Percentiles rank a stretch among this genome's conserved stretches.
Conservation (phyloP, 2,329 filamentous ascomycete genomes). For the Ophiostoma ulmi region DNA sequence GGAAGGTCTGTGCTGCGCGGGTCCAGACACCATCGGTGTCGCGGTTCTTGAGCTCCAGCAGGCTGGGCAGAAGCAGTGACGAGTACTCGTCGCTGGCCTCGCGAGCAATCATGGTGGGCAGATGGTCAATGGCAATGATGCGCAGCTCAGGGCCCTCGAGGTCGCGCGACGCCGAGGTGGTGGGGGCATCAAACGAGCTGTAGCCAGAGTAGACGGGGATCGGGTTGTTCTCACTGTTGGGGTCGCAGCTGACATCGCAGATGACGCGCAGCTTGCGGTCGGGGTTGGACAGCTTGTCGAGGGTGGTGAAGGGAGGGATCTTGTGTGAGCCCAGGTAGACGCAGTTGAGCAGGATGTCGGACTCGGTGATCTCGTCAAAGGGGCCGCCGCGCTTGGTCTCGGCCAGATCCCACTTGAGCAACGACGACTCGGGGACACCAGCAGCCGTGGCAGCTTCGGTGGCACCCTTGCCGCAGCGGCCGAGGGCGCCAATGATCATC, state of each 20-base stretch:
- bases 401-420: slow-evolving; percentile 66
- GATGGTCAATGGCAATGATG: slow-evolving; percentile 84
- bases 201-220: slow-evolving; percentile 79
- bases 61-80: slow-evolving; percentile 67
- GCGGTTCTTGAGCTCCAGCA: slow-evolving; percentile 73
- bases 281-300: slow-evolving; percentile 60
- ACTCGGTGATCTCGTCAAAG: slow-evolving; percentile 71
- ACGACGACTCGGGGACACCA: slow-evolving; percentile 64
- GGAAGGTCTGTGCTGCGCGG: slow-evolving; percentile 76
- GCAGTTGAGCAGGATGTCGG: slow-evolving; percentile 77
- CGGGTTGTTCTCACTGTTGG: slow-evolving; percentile 56
- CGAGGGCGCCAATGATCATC: slow-evolving; percentile 79
- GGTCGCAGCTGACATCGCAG: slow-evolving; percentile 73
- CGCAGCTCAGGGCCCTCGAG: slow-evolving; percentile 54
- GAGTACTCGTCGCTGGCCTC: slow-evolving; percentile 84
- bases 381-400: slow-evolving; percentile 74
- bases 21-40: slow-evolving; percentile 72
- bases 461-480: slow-evolving; percentile 79
- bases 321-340: slow-evolving; percentile 67
- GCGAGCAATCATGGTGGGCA: slow-evolving; percentile 75
- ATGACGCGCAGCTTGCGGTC: slow-evolving; percentile 72
- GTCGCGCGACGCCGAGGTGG: slow-evolving; percentile 57
- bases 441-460: slow-evolving; percentile 72
- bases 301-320: slow-evolving; percentile 76
- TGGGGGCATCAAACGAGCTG: slow-evolving; percentile 86